These are phyloP conservation scores for Salvia splendens DNA, from an alignment of 257 asterid species.

Conservation along the genomic window DNA sequence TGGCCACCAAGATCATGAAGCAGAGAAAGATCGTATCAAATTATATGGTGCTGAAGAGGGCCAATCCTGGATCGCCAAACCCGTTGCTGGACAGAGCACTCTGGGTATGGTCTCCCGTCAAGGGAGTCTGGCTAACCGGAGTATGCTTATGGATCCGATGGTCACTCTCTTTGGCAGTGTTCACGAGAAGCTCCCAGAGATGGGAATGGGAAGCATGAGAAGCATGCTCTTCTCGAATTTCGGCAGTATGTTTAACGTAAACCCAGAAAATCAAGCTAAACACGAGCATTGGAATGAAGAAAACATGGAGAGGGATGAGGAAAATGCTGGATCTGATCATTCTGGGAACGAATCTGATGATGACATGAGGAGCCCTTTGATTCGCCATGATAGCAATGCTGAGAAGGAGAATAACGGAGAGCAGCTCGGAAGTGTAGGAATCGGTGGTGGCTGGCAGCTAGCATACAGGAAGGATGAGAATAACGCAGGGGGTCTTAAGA, in stretches of 20 bases:
- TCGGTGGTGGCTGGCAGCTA: conserved; percentile 97
- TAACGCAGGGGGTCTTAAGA: conserved; percentile 61
- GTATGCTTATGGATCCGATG: conserved; percentile 72
- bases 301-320: conserved; percentile 48
- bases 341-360: conserved; percentile 71
- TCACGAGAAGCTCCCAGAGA: conserved; percentile 74
- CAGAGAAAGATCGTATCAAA: conserved; percentile 62
- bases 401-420: conserved; percentile 57
- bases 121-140: conserved; percentile 69
- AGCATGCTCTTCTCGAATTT: conserved; percentile 79
- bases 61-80: conserved; percentile 89
- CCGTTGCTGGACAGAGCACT: conserved; percentile 71
- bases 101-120: conserved; percentile 72
- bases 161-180: conserved; percentile 92
- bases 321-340: conserved; percentile 41
- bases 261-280: conserved; percentile 48
- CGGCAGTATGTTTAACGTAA: conserved; percentile 76
- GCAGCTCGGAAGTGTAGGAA: conserved; percentile 65
- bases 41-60: conserved; percentile 96
- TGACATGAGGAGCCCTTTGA: conserved; percentile 79
- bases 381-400: conserved; percentile 53
- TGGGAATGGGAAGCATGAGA: conserved; percentile 77
- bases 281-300: conserved; percentile 81
- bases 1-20: conserved; percentile 57
- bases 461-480: conserved; percentile 86